Evolutionary conservation across 208 protist species (phyloP), one percentile per base, ranked within the genome.

Genomic region (Tritrichomonas musculus): DNA sequence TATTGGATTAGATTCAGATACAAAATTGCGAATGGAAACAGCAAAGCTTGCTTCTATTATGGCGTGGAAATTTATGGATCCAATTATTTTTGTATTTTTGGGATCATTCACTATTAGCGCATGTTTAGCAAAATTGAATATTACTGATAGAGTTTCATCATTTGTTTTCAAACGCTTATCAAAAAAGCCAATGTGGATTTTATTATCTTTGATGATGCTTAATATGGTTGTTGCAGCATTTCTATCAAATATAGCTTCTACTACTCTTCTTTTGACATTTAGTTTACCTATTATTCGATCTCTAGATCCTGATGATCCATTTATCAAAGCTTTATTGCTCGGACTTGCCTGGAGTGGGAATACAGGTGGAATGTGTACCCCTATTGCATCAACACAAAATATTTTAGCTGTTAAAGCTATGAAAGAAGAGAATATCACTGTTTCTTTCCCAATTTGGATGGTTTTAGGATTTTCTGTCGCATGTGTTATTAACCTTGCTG

Each of bases 401-500:
- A 88, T 88, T 57, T 60, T 88, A 17, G 77, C 77, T 25, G 57
- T 88, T 88, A 88, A 88, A 88, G 53, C 53, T 20, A 88, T 88
- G 22, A 88, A 88, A 41, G 77, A 88, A 50, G n/a, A 14, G 14
- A 47, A 47, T 13, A 39, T 47, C 14, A 39, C 77, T n/a, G 25
- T 88, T 47, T 44, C 53, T 88, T 20, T 88, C 77, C 53, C 57
- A 57, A 22, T 57, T 88, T 22, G 47, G 57, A 50, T 88, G 77
- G 77, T 57, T 88, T 39, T 41, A 17, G 20, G 53, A 57, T 30
- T 41, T 14, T 57, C 47, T 41, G 22, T 47, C 77, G 33, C 53
- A 41, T 33, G 77, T 14, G 14, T 22, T 88, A 17, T 33, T 13
- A 44, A 53, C 13, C 4, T 50, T 88, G 14, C 20, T 88, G 8